phyloP scores from a whole-genome alignment of 2,329 filamentous ascomycete genomes.

The Phyllosticta citrichinensis region DNA sequence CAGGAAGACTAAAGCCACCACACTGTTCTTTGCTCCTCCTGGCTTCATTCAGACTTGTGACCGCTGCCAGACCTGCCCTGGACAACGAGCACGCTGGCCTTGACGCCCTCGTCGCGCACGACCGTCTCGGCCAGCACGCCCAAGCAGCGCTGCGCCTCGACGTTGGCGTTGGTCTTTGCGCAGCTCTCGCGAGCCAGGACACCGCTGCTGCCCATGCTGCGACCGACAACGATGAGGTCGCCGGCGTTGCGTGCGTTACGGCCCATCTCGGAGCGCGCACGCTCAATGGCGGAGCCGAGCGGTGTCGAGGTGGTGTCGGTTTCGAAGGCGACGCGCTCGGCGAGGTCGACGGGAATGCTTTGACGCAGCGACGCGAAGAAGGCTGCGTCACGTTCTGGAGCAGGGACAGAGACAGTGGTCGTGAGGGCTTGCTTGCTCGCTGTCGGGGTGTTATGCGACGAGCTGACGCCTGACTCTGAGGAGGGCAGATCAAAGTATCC shows the following conservation, averaged over 20 bases:
- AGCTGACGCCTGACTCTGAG: conserved; percentile 8
- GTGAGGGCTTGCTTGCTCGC: conserved; percentile 9
- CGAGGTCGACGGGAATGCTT: conserved; percentile 43
- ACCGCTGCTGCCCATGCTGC: conserved; percentile 24
- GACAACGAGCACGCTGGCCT: conserved; percentile 59
- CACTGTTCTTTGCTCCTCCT: background rate
- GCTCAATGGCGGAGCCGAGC: conserved; percentile 39
- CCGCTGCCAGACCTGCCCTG: conserved; percentile 35
- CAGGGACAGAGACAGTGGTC: conserved; percentile 6
- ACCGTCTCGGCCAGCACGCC: conserved; percentile 52
- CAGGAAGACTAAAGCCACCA: background rate
- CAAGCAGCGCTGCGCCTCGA: conserved; percentile 37
- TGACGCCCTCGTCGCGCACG: conserved; percentile 45
- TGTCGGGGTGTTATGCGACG: background rate
- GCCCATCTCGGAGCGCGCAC: conserved; percentile 51
- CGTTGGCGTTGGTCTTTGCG: conserved; percentile 15
- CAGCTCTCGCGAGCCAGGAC: conserved; percentile 14
- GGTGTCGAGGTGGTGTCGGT: conserved; percentile 27
- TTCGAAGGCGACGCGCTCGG: conserved; percentile 50
- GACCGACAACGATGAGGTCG: conserved; percentile 59
- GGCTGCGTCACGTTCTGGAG: conserved; percentile 35
- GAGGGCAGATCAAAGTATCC: conserved; percentile 11
- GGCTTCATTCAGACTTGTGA: background rate
- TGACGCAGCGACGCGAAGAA: conserved; percentile 50
- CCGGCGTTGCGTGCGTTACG: conserved; percentile 55